Evolutionary conservation across 495 filamentous ascomycete species (phyloP), one percentile per base, ranked within the genome.

Genomic region (Cladorrhinum samala): DNA sequence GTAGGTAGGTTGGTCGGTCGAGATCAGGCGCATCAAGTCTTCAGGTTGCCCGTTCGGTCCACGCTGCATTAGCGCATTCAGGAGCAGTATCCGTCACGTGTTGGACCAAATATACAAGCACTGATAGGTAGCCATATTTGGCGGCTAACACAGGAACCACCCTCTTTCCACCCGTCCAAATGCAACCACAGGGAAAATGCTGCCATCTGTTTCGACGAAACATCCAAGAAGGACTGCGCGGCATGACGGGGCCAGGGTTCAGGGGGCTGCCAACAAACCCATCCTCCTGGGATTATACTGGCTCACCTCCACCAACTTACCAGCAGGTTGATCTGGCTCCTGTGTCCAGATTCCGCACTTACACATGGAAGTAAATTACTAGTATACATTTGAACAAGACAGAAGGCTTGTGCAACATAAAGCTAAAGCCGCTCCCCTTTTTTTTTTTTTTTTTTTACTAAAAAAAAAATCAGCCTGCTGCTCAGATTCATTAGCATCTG

Each of bases 21-120:
- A 58, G 54, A 65, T 60, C 55, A 56, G 59, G 56, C 57, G 56
- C 46, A 58, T 50, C 39, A n/a, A n/a, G n/a, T n/a, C n/a, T n/a
- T n/a, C n/a, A n/a, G n/a, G n/a, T n/a, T n/a, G n/a, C n/a, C n/a
- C n/a, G n/a, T 47, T 47, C 54, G 50, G 43, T 54, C 51, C 30
- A 36, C 40, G 38, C 46, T 54, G 55, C 58, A 58, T 61, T 65
- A 60, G 60, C 54, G 59, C 47, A 54, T 55, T 48, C 61, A 62
- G 50, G 21, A 52, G 52, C 42, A 53, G 51, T 44, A 49, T 43
- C 45, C 53, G 50, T 67, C 64, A 67, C 61, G 61, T 67, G 61
- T 48, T 50, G 16, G 19, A 39, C 33, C 58, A 20, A 16, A 9
- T n/a, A 7, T 16, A n/a, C n/a, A n/a, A n/a, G n/a, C n/a, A n/a